Evolutionary conservation across 108 stramenopile species (phyloP), one percentile per base, ranked within the genome.

Genomic region (Cafeteria roenbergensis): DNA sequence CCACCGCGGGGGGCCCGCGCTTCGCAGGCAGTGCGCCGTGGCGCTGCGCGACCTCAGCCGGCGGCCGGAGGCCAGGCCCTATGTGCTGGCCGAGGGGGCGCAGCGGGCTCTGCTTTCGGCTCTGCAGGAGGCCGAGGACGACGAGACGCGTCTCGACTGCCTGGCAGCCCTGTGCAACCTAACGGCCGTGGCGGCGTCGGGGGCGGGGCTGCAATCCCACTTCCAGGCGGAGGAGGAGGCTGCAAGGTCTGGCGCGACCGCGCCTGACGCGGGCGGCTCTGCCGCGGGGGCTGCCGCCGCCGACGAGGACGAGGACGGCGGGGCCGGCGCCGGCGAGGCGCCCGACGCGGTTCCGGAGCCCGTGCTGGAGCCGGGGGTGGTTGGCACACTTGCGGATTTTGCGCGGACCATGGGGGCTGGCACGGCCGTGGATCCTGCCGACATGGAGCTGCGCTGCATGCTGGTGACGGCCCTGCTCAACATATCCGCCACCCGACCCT

Each of bases 381-480:
- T 17, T 17, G 42, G 42, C 17, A 48, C 42, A 6, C 42, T 17
- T 12, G 17, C 17, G 42, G 42, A 6, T 17, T 48, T 12, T 17
- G 17, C 6, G 42, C 12, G 12, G 12, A 17, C 42, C 17, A 17
- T 17, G 17, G 42, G 12, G 12, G 17, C 12, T 17, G 42, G 12
- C 12, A 48, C 17, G 42, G 42, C 42, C 42, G 42, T 48, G 42
- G 42, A 48, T 48, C 12, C 6, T 48, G 42, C 42, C 42, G 56
- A 57, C 32, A 12, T 14, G 9, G 32, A 32, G 32, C 8, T 14
- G 9, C 9, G n/a, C 2, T 22, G 8, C 21, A 2, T 37, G 21
- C 8, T 61, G 20, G 21, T 32, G 2, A 25, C 59, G 24, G 2
- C 59, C n/a, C 59, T 61, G 59, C n/a, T n/a, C 59, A 61, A 61